A percentile compares a stretch with the other conserved stretches of the same genome.
Evolutionary conservation across 2,329 filamentous ascomycete genomes (phyloP).

Genomic region (Trichoderma hamatum): DNA sequence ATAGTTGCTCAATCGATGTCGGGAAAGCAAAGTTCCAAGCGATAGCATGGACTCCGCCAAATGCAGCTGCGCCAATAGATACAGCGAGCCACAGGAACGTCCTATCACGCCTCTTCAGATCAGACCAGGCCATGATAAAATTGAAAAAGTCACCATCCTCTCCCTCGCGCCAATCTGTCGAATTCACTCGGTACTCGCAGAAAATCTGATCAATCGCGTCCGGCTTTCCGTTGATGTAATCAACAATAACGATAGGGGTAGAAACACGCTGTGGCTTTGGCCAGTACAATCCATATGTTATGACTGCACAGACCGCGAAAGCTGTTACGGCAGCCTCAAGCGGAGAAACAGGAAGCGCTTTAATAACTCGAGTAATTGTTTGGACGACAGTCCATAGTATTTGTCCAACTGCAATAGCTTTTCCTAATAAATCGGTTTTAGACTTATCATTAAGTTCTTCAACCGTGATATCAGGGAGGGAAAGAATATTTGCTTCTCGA

Average conservation of each 20-base stretch:
- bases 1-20: background rate
- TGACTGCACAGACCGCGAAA: background rate
- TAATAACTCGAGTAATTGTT: background rate
- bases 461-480: background rate
- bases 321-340: background rate
- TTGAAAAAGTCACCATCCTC: too few relatives aligned
- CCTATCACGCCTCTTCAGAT: too few relatives aligned
- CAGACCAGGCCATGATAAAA: too few relatives aligned
- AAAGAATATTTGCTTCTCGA: background rate
- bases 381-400: background rate
- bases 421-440: background rate
- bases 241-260: background rate
- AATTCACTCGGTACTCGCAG: too few relatives aligned
- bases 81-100: too few relatives aligned
- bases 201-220: background rate
- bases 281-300: background rate
- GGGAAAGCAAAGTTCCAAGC: conserved; percentile 8
- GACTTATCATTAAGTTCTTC: background rate
- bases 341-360: background rate
- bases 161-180: too few relatives aligned
- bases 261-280: background rate
- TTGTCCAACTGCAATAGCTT: background rate
- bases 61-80: background rate
- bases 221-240: background rate
- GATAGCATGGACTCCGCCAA: background rate